phyloP scores from a whole-genome alignment of 768 basidiomycete species.

The Russula virescens region DNA sequence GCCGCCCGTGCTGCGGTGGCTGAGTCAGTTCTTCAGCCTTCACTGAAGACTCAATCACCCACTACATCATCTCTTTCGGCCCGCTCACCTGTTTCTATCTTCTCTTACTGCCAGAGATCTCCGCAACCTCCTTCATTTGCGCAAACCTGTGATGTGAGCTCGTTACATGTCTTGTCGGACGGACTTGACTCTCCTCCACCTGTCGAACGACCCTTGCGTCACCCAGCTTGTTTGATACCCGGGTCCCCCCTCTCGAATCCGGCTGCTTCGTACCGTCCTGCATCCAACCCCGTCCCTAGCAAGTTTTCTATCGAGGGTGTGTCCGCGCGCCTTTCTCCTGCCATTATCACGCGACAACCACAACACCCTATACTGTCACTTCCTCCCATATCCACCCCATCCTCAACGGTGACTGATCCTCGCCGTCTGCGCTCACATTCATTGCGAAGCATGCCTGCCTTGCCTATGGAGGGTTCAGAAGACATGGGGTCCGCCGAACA shows the following conservation, averaged over 20 bases:
- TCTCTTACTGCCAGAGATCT: not conserved
- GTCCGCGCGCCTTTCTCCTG: conserved; percentile 23
- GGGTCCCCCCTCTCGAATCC: not conserved
- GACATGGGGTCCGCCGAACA: conserved; percentile 33
- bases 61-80: not conserved
- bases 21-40: not conserved
- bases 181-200: not conserved
- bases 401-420: not conserved
- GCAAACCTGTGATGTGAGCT: not conserved
- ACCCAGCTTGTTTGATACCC: conserved; percentile 13
- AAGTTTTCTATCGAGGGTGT: conserved; percentile 20
- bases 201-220: not conserved
- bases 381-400: conserved; percentile 17
- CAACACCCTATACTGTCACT: conserved; percentile 22
- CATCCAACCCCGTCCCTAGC: not conserved
- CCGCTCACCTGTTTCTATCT: not conserved
- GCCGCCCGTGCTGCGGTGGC: not conserved
- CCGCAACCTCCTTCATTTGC: not conserved
- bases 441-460: conserved; percentile 22
- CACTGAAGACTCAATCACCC: conserved; percentile 1
- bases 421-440: conserved; percentile 17
- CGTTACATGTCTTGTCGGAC: not conserved
- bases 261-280: not conserved
- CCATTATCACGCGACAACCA: conserved; percentile 24
- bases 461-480: conserved; percentile 32